These are phyloP conservation scores for Penicillium nordicum DNA, from an alignment of 2,329 filamentous ascomycete species.

Conservation along the genomic window DNA sequence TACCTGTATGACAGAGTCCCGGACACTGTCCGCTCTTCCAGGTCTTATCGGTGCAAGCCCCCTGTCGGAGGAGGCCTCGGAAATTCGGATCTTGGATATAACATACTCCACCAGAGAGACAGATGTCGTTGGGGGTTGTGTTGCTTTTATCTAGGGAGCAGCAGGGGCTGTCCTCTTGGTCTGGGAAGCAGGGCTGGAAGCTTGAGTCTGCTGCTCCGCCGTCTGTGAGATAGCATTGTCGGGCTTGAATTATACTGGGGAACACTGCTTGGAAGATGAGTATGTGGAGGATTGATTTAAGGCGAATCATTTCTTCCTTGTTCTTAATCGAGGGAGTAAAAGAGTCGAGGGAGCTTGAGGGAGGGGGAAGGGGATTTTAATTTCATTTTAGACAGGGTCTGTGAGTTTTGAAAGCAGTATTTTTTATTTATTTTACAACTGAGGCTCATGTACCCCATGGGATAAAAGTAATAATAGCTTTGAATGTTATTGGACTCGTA, in stretches of 20 bases:
- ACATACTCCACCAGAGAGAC: not conserved
- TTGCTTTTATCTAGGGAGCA: not conserved
- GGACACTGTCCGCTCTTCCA: not conserved
- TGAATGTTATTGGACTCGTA: not conserved
- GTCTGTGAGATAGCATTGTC: not conserved
- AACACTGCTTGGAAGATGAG: not conserved
- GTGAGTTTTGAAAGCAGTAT: not conserved
- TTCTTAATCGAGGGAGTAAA: not conserved
- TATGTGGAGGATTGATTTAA: not conserved
- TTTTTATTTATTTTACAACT: not conserved
- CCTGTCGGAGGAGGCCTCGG: not conserved
- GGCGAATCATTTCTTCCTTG: not conserved
- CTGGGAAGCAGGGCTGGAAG: not conserved
- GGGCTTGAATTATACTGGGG: not conserved
- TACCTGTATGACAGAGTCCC: not conserved
- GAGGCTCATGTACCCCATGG: not conserved
- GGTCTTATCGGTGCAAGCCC: not conserved
- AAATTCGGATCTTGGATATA: constrained; percentile 1
- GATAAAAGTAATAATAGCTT: not conserved
- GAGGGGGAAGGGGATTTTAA: not conserved
- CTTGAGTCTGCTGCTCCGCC: not conserved
- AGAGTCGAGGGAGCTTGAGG: not conserved
- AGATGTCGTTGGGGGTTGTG: not conserved
- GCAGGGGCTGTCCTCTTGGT: not conserved
- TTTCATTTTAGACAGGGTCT: not conserved